Evolutionary conservation across 2,329 filamentous ascomycete genomes (phyloP).

Genomic region (Fusarium setosum): DNA sequence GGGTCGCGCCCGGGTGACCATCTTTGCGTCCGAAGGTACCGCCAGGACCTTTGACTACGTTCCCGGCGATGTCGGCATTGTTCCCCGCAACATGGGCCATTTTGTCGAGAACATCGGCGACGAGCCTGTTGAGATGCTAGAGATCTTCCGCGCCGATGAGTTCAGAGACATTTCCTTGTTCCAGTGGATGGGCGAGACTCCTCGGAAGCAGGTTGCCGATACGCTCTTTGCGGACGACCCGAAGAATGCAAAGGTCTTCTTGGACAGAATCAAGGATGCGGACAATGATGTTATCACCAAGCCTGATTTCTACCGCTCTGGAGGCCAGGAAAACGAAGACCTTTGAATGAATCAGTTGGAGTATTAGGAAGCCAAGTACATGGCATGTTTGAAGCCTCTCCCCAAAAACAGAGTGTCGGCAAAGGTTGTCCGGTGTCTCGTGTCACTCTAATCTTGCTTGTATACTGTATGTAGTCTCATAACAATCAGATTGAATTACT

Average conservation of each 20-base stretch:
- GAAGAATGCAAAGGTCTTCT: conserved; percentile 71
- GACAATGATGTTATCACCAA: conserved; percentile 67
- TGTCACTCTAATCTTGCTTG: too few relatives aligned
- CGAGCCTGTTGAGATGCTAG: conserved; percentile 79
- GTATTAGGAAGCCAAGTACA: too few relatives aligned
- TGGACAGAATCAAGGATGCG: conserved; percentile 69
- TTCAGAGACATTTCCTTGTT: conserved; percentile 80
- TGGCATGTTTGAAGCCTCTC: too few relatives aligned
- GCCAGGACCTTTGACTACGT: conserved; percentile 82
- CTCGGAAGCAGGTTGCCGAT: conserved; percentile 72
- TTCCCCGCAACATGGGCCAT: conserved; percentile 81
- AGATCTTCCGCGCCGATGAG: conserved; percentile 78
- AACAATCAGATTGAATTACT: too few relatives aligned
- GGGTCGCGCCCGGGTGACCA: conserved; percentile 77
- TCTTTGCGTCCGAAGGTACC: conserved; percentile 76
- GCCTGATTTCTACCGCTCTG: conserved; percentile 34
- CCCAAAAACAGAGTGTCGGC: too few relatives aligned
- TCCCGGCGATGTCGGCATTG: conserved; percentile 81
- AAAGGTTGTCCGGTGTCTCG: too few relatives aligned
- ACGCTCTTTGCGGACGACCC: conserved; percentile 73
- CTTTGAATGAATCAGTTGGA: conserved; percentile 9
- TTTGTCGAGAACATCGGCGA: conserved; percentile 87
- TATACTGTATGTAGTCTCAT: too few relatives aligned
- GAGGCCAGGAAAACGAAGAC: conserved; percentile 1
- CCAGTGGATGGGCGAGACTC: conserved; percentile 81